These are phyloP conservation scores for Silene vulgaris DNA, from an alignment of 179 eudicot genomes.

Conservation along the genomic window DNA sequence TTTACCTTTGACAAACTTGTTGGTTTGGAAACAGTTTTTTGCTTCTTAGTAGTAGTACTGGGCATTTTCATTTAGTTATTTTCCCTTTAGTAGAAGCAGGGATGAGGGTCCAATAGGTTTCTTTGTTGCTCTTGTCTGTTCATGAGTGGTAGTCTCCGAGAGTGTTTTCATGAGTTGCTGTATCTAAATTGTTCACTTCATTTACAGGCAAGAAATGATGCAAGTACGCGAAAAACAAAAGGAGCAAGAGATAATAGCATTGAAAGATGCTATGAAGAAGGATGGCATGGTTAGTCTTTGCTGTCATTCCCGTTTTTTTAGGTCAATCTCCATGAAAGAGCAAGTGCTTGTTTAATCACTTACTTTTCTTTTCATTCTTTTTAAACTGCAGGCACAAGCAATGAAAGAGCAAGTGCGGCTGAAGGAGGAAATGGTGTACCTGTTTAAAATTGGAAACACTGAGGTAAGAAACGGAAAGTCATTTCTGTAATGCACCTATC, in stretches of 20 bases:
- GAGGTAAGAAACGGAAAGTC: constrained; percentile 50
- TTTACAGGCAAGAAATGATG: constrained; percentile 61
- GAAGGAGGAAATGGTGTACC: constrained; percentile 82
- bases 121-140: neutral
- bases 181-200: constrained; percentile 15
- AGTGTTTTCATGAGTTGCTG: neutral
- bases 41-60: neutral
- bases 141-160: neutral
- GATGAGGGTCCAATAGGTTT: constrained; percentile 12
- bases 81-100: neutral
- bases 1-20: neutral
- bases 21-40: neutral
- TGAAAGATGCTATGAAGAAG: constrained; percentile 74
- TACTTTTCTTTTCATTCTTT: neutral
- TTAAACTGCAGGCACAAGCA: constrained; percentile 66
- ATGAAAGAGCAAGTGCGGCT: constrained; percentile 92
- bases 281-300: constrained; percentile 64
- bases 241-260: constrained; percentile 64
- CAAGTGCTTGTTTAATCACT: constrained; percentile 5
- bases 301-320: neutral
- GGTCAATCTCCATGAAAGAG: neutral
- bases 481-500: constrained; percentile 6
- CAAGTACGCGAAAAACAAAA: constrained; percentile 77
- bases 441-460: constrained; percentile 70
- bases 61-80: neutral